Base-by-base conservation (phyloP, 2,329 filamentous ascomycete species). In the Cephalotrichum gorgonifer region DNA sequence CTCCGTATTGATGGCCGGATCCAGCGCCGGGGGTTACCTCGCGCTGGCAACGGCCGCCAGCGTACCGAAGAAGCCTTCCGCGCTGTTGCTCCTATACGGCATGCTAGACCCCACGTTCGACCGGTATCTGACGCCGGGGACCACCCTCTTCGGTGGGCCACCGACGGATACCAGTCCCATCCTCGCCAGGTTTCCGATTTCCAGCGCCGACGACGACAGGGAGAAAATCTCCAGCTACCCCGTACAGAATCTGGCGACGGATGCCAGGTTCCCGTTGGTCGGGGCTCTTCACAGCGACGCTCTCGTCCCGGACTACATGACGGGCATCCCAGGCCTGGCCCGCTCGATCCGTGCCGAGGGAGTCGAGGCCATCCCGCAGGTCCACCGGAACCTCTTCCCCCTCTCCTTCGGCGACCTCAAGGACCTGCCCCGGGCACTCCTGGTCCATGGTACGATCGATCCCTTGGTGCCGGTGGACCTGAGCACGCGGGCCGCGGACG, bases 241-340 rank as follows among this genome's bases (percentile, higher is more conserved):
- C 12, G 9, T 51, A 6, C 14, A 20, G 4, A 30, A 52, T 17
- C 51, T 49, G 11, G 41, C 38, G 20, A n/a, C 25, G 8, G 49
- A 52, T 17, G 25, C 43, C 11, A 20, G 44, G 14, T 51, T 48
- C 15, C 44, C 20, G 0, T 44, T 52, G 9, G 26, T 50, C 20
- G 26, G 35, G 9, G 51, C 51, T 25, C 28, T 52, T 25, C 51
- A 52, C 25, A 30, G 47, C 15, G 51, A 52, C n/a, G 51, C 51
- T 33, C 28, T 52, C 23, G 44, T 52, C 25, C 48, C 43, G 1
- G 51, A 52, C 48, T 52, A 52, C 28, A 51, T 52, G 51, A 50
- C 48, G 6, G 51, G 51, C 2, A 7, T 52, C 23, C 22, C 30
- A 4, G 51, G 51, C 0, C 39, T 52, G n/a, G 11, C 22, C n/a